Conservation (phyloP, 495 filamentous ascomycete genomes). For the Lineolata rhizophorae region DNA sequence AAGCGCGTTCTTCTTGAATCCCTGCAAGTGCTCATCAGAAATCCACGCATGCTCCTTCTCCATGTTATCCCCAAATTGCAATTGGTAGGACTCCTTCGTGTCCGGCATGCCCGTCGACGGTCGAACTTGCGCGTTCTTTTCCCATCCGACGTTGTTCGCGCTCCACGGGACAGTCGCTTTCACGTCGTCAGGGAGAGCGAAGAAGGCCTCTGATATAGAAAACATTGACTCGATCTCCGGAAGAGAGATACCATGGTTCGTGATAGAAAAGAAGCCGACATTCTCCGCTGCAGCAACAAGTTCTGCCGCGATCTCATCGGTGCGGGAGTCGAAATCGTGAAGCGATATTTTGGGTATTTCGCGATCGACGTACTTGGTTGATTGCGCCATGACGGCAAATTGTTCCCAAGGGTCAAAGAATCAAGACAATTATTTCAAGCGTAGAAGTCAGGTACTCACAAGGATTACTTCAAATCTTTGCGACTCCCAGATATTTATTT, state of each 20-base stretch:
- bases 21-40: constrained; percentile 23
- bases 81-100: constrained; percentile 38
- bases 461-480: too few species aligned
- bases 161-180: constrained; percentile 34
- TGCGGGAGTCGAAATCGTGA: constrained; percentile 27
- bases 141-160: constrained; percentile 39
- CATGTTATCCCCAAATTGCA: constrained; percentile 36
- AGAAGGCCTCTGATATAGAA: constrained; percentile 27
- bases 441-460: too few species aligned
- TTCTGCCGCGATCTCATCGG: constrained; percentile 29
- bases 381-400: too few species aligned
- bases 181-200: constrained; percentile 26
- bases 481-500: too few species aligned
- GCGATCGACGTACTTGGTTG: too few species aligned
- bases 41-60: constrained; percentile 30
- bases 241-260: constrained; percentile 30
- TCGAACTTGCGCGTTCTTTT: constrained; percentile 35
- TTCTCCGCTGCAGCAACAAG: constrained; percentile 35
- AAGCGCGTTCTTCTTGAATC: constrained; percentile 22
- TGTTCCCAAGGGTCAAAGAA: too few species aligned
- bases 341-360: constrained; percentile 40
- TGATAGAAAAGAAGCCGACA: constrained; percentile 39
- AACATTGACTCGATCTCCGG: constrained; percentile 32
- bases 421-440: too few species aligned
- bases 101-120: constrained; percentile 38